phyloP scores from a whole-genome alignment of 225 moss, liverwort and hornwort genomes.

The Pleurozium schreberi region DNA sequence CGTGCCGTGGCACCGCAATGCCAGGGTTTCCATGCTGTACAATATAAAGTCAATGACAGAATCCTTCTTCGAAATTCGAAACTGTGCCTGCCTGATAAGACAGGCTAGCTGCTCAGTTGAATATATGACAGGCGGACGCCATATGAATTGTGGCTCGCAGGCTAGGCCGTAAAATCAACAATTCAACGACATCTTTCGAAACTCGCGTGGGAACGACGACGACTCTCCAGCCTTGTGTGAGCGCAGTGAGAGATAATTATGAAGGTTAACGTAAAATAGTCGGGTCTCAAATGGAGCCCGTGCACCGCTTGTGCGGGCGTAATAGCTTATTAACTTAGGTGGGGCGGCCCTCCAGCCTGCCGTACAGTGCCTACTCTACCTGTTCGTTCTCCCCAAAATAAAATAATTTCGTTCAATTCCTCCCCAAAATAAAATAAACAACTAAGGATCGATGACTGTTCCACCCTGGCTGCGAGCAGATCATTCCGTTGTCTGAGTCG shows the following conservation, averaged over 20 bases:
- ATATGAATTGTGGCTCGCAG: not conserved
- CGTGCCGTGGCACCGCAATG: not conserved
- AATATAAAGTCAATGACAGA: not conserved
- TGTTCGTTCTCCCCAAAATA: too few relatives aligned
- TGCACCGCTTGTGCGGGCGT: not conserved
- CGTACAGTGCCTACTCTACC: too few relatives aligned
- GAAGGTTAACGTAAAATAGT: not conserved
- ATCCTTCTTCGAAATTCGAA: not conserved
- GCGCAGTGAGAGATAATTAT: not conserved
- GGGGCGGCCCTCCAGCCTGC: not conserved
- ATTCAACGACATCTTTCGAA: not conserved
- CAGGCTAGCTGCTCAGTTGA: not conserved
- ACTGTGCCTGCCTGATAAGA: not conserved
- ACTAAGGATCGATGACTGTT: not conserved
- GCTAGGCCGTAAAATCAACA: not conserved
- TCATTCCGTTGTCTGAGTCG: not conserved
- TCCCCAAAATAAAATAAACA: not conserved
- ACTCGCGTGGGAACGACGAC: too few relatives aligned
- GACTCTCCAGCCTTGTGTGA: too few relatives aligned
- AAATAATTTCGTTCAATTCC: not conserved
- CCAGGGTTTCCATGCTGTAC: not conserved
- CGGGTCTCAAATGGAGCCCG: not conserved
- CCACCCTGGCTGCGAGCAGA: not conserved
- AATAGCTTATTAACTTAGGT: not conserved
- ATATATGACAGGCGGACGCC: not conserved